Base-by-base conservation (phyloP, 208 protist species). In the Endotrypanum monterogeii region DNA sequence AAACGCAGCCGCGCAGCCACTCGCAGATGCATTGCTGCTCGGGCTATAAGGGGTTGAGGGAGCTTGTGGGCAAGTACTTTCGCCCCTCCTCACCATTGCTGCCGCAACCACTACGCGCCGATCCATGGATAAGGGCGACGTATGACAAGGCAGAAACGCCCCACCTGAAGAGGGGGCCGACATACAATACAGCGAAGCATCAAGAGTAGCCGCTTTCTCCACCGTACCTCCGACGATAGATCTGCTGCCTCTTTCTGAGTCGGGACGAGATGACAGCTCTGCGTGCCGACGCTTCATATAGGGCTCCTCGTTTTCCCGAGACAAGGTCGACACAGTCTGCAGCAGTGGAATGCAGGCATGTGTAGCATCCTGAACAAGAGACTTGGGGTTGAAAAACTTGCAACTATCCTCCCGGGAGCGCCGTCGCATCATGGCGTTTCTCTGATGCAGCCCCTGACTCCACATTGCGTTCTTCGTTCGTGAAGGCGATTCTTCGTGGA, bases 241-340 rank as follows among this genome's bases (percentile, higher is more conserved):
- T 9, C 58, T 28, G 30, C 58, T 46, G 58, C 20, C 11, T 20
- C 30, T 12, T 28, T 12, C 35, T 63, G 35, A 20, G 3, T 8
- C 30, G 0, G 16, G 50, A 35, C 55, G 16, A 37, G 23, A 50
- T 73, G n/a, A 12, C 20, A 32, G 28, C 67, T 37, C 67, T 48
- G 67, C 67, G 37, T 71, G 35, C 35, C 37, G 50, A 71, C 55
- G 67, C 48, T 56, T 52, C 57, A 51, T 20, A 20, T 8, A 9
- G 23, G 67, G 44, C 11, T 46, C 55, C 3, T 39, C 55, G 25
- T 39, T 39, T 25, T 41, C 65, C 16, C 67, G 28, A 41, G 30
- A 8, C 56, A 60, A 60, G n/a, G 6, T 37, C 16, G 44, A 20
- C 56, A 39, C 50, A 71, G 50, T 18, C 44, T 2, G 30, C 58